Conservation (phyloP, 306 rosid genomes). For the Hippophae rhamnoides region DNA sequence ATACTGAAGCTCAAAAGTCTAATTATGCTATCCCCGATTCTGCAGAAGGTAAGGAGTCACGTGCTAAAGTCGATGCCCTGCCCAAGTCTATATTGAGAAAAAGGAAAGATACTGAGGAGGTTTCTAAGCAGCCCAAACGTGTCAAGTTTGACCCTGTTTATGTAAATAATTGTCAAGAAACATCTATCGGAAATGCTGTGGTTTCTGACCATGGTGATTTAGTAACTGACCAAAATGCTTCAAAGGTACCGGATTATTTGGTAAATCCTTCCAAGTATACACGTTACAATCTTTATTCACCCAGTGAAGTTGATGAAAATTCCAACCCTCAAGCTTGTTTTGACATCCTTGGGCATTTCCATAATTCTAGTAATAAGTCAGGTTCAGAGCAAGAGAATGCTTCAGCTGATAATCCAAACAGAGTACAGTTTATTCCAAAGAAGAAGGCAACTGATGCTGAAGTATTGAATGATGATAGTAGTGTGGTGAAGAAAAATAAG, state of each 20-base stretch:
- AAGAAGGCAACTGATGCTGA: slow-evolving; percentile 13
- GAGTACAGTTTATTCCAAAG: slow-evolving; percentile 22
- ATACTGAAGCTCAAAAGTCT: slow-evolving; percentile 14
- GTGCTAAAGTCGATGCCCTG: slow-evolving; percentile 7
- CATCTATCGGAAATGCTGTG: not conserved
- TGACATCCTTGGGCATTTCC: slow-evolving; percentile 5
- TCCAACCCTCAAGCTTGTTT: slow-evolving; percentile 8
- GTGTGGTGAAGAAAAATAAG: not conserved
- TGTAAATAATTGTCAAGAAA: slow-evolving; percentile 5
- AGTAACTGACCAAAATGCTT: not conserved
- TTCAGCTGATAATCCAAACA: slow-evolving; percentile 10
- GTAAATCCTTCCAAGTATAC: slow-evolving; percentile 24
- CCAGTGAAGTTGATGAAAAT: slow-evolving; percentile 8
- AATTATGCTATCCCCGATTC: not conserved
- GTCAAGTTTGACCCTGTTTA: slow-evolving; percentile 26
- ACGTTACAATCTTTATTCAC: slow-evolving; percentile 14
- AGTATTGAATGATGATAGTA: slow-evolving; percentile 2
- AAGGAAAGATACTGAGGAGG: slow-evolving; percentile 14
- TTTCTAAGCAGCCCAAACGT: slow-evolving; percentile 14
- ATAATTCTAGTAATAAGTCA: slow-evolving; percentile 3
- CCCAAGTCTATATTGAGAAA: slow-evolving; percentile 23
- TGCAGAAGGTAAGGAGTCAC: not conserved
- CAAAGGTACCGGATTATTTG: slow-evolving; percentile 24
- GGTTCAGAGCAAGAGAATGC: slow-evolving; percentile 11
- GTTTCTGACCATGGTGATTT: slow-evolving; percentile 3